Percentiles rank a stretch among this genome's conserved stretches.
Conservation (phyloP, 495 filamentous ascomycete genomes). For the Parathielavia hyrcaniae region DNA sequence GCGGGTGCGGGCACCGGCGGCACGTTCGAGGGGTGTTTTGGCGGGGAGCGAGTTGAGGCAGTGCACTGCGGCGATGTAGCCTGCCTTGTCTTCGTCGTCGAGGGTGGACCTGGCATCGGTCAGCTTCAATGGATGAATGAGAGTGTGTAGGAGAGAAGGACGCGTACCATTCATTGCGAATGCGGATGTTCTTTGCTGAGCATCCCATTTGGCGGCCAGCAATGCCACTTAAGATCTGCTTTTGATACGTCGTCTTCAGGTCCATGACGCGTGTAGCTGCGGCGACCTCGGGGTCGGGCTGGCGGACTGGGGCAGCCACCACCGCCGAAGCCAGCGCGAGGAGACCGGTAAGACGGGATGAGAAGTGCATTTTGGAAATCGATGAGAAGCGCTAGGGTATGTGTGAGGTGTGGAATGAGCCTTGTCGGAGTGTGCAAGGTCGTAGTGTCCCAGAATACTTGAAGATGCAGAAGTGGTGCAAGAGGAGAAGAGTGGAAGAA, state of each 20-base stretch:
- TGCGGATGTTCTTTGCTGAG: constrained; percentile 6
- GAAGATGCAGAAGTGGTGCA: too few relatives aligned
- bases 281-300: constrained; percentile 1
- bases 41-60: constrained; percentile 48
- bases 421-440: too few relatives aligned
- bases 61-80: constrained; percentile 55
- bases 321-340: background rate
- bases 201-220: constrained; percentile 13
- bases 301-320: background rate
- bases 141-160: background rate
- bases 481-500: too few relatives aligned
- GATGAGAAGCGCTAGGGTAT: too few relatives aligned
- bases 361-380: background rate
- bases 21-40: background rate
- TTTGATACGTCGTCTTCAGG: constrained; percentile 14
- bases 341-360: background rate
- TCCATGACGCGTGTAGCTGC: constrained; percentile 7
- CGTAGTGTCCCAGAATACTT: too few relatives aligned
- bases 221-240: constrained; percentile 11
- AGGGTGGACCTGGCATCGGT: constrained; percentile 40
- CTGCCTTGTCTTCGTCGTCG: constrained; percentile 35
- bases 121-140: background rate
- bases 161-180: constrained; percentile 17
- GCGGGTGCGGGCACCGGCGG: constrained; percentile 27
- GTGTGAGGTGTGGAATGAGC: too few relatives aligned